Evolutionary conservation across 331 rosid species (phyloP), one percentile per base, ranked within the genome.

Genomic region (Arachis monticola): DNA sequence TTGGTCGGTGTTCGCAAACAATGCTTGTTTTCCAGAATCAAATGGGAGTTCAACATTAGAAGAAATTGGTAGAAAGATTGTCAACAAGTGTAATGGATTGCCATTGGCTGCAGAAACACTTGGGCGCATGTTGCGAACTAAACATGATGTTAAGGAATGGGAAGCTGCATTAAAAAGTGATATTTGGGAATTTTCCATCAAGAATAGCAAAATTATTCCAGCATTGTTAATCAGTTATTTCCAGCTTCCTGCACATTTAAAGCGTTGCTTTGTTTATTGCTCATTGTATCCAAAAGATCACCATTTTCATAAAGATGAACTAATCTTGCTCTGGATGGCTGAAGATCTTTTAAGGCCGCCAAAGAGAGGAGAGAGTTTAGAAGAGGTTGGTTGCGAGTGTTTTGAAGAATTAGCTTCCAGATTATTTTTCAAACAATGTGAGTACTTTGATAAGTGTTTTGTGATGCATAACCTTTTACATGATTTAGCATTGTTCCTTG

Each of bases 391-490:
- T 13, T 7, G 9, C 2, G 17, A 14, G 8, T 55, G 22, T 3
- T 55, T 70, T 4, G 27, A 8, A n/a, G 41, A 13, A 2, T 32
- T 70, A 1, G 38, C 27, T 8, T 70, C 64, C 0, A 55, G 69
- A 47, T 67, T 73, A 4, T 67, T 76, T 7, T 76, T 76, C 0
- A 48, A 67, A 67, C 40, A 67, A 2, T 1, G 0, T 9, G n/a
- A 1, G n/a, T 2, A 0, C 3, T 1, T 1, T 0, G 11, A 51
- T 11, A 1, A n/a, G 14, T 5, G 11, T 51, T 51, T 51, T 51
- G 57, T 51, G 22, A 51, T 51, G 22, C 57, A 51, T 51, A 17
- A 78, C 14, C 77, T 78, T 5, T 8, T 78, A 0, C 70, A 73
- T 10, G 78, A 62, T 42, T 48, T 61, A 11, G 8, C 70, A 6